A percentile compares a stretch with the other conserved stretches of the same genome.
phyloP scores from a whole-genome alignment of 1,284 basidiomycete genomes.

The Kwoniella shivajii region DNA sequence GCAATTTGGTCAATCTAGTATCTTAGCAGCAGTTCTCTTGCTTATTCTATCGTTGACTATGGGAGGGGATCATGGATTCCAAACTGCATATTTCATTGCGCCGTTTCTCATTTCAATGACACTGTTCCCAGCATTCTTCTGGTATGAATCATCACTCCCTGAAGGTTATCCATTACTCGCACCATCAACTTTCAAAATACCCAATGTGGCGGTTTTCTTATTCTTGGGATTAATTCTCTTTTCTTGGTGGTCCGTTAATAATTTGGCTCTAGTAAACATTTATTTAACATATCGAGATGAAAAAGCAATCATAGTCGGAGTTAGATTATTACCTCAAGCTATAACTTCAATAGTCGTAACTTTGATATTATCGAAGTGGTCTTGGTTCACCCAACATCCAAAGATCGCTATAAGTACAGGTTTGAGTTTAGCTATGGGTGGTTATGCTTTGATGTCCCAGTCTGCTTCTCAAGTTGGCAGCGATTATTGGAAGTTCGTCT shows the following conservation, averaged over 20 bases:
- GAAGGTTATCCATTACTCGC: constrained; percentile 45
- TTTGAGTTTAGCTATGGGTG: background rate
- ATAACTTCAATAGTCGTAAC: constrained; percentile 10
- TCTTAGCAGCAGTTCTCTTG: constrained; percentile 30
- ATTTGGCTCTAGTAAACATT: constrained; percentile 25
- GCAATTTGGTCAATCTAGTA: constrained; percentile 2
- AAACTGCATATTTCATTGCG: constrained; percentile 28
- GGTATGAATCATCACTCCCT: constrained; percentile 32
- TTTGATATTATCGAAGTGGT: constrained; percentile 10
- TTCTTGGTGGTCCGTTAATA: constrained; percentile 40
- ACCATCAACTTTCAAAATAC: constrained; percentile 42
- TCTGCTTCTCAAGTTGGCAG: constrained; percentile 23
- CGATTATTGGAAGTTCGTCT: constrained; percentile 48
- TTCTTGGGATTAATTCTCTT: constrained; percentile 41
- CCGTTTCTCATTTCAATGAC: constrained; percentile 35
- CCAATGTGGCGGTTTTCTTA: constrained; percentile 47
- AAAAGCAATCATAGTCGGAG: constrained; percentile 21
- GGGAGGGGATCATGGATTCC: constrained; percentile 35
- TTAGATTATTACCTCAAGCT: constrained; percentile 24
- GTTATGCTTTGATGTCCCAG: constrained; percentile 30
- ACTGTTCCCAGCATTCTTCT: constrained; percentile 36
- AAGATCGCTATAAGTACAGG: background rate
- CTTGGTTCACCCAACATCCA: background rate
- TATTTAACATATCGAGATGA: constrained; percentile 12
- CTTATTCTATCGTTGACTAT: constrained; percentile 39